These are phyloP conservation scores for Pseudopyricularia cyperi DNA, from an alignment of 2,329 filamentous ascomycete genomes.

Conservation along the genomic window DNA sequence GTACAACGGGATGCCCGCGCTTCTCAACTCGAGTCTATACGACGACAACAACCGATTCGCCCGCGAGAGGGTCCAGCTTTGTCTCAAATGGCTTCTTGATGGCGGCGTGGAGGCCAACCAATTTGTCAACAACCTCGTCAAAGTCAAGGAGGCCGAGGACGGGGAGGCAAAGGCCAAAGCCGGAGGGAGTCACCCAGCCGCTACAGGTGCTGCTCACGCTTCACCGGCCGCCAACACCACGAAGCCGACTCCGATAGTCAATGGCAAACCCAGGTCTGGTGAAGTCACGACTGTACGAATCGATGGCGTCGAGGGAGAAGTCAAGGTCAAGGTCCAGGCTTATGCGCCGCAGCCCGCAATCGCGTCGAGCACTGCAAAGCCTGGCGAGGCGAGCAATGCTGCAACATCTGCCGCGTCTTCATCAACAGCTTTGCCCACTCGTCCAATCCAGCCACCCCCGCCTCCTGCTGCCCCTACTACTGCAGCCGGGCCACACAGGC, in stretches of 20 bases:
- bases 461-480: neutral
- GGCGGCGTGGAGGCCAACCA: conserved; percentile 61
- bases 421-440: conserved; percentile 1
- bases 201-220: neutral
- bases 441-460: neutral
- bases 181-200: neutral
- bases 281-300: conserved; percentile 31
- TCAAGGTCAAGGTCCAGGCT: conserved; percentile 35
- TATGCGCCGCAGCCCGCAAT: neutral
- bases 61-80: conserved; percentile 80
- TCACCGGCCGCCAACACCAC: neutral
- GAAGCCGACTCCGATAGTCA: neutral
- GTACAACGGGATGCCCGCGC: conserved; percentile 72
- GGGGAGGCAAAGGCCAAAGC: conserved; percentile 7
- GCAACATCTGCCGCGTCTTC: conserved; percentile 3
- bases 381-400: conserved; percentile 3
- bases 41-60: conserved; percentile 93
- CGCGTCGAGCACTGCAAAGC: neutral
- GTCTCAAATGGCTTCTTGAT: conserved; percentile 71
- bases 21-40: conserved; percentile 81
- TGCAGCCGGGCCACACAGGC: neutral
- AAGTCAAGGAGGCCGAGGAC: conserved; percentile 22
- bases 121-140: conserved; percentile 53
- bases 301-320: conserved; percentile 42
- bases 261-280: neutral